Base-by-base conservation (phyloP, 2,329 filamentous ascomycete genomes). In the Samsoniella hepiali region DNA sequence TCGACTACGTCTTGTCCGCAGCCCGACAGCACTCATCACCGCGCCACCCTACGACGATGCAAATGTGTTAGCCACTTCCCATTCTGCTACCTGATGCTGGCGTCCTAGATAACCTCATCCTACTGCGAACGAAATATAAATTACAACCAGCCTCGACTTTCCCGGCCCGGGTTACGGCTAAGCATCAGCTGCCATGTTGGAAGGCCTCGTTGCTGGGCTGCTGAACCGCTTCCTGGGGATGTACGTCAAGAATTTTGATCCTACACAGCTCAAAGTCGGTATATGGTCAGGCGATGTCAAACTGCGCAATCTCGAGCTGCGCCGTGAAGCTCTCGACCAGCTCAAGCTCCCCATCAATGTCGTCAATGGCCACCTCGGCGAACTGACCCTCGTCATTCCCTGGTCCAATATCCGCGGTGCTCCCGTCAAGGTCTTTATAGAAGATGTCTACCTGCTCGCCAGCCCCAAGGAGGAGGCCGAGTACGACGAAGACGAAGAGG, bases 171-270 rank as follows among this genome's bases (percentile, higher is more conserved):
- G 87, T 89, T 73, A 92, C 86, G 90, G 83, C 87, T 81, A 74
- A 74, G 76, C 73, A 70, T 71, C 76, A 76, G 76, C 79, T 83
- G 83, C 76, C 72, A 99, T 99, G 95, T 87, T 99, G 80, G 95
- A 99, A 85, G 91, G 93, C 70, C 84, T 99, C 70, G 95, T 98
- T 68, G 93, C 95, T 71, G 96, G 94, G 79, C 84, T 99, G 82
- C 89, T 99, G 71, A 99, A 99, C 82, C 91, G 96, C 82, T 98
- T 99, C 79, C 81, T 99, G 86, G 96, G 95, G 84, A 97, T 98
- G 90, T 99, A 99, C 78, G 94, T 99, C 78, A 93, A 96, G 84
- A 98, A 99, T 79, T 99, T 99, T 76, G 95, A 99, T 77, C 92
- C 95, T 62, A 90, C 92, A 72, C 95, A 99, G 81, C 85, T 99